Conservation (phyloP, 306 rosid genomes). For the Cicer judaicum region DNA sequence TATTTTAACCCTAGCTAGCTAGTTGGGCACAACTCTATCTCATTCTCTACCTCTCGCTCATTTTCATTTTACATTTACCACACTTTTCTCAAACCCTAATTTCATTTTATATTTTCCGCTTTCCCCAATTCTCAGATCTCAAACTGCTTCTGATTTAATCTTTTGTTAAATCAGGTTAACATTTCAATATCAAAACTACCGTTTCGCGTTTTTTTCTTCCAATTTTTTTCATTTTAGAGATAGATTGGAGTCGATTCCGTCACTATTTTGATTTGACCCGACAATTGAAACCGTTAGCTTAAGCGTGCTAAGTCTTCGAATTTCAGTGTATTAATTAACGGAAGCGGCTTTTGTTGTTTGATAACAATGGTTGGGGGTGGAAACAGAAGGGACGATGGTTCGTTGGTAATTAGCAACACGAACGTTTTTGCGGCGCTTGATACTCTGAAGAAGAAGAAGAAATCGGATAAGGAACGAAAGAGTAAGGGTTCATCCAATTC, state of each 20-base stretch:
- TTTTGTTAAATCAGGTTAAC: not conserved
- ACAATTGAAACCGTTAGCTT: not conserved
- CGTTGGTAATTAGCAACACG: slow-evolving; percentile 72
- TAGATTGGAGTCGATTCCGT: slow-evolving; percentile 2
- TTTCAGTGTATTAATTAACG: not conserved
- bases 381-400: slow-evolving; percentile 86
- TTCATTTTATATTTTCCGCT: not conserved
- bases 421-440: slow-evolving; percentile 94
- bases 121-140: slow-evolving; percentile 47
- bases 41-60: not conserved
- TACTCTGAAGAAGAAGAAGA: slow-evolving; percentile 88
- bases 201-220: not conserved
- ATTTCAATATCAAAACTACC: not conserved
- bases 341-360: not conserved
- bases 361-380: slow-evolving; percentile 81
- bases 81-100: not conserved
- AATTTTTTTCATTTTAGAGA: slow-evolving; percentile 2
- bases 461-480: slow-evolving; percentile 82
- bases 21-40: not conserved
- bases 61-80: too few species aligned
- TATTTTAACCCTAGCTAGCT: not conserved
- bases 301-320: not conserved
- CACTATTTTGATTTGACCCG: slow-evolving; percentile 27
- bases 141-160: not conserved
- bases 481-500: slow-evolving; percentile 55